phyloP scores from a whole-genome alignment of 169 alveolate species.

The Plasmodium chabaudi region DNA sequence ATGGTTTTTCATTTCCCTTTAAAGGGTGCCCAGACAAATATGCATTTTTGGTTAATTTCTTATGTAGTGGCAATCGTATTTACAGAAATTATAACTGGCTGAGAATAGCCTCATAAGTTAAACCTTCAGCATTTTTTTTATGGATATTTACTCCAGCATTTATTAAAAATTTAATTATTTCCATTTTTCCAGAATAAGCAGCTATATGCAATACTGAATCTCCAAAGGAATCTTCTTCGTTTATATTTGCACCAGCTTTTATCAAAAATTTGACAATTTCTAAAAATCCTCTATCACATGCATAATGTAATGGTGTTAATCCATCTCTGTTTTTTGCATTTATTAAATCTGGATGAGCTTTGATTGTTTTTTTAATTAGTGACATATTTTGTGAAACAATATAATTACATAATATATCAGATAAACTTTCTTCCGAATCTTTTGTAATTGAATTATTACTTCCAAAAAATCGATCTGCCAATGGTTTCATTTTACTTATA shows the following conservation, averaged over 20 bases:
- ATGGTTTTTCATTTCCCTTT: no score
- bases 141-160: constrained; percentile 44
- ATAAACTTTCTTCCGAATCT: neutral
- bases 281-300: constrained; percentile 79
- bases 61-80: no score
- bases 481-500: constrained; percentile 56
- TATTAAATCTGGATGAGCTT: constrained; percentile 25
- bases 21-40: no score
- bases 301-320: constrained; percentile 79
- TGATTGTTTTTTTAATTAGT: constrained; percentile 18
- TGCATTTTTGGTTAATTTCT: no score
- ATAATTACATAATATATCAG: constrained; percentile 33
- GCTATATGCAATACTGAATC: constrained; percentile 54
- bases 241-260: constrained; percentile 70
- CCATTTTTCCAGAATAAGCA: constrained; percentile 37
- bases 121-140: constrained; percentile 45
- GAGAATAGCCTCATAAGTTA: constrained; percentile 16
- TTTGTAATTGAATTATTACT: neutral
- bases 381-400: constrained; percentile 25
- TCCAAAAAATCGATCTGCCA: neutral
- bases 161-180: constrained; percentile 25
- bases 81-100: neutral
- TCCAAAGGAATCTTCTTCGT: constrained; percentile 69
- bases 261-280: constrained; percentile 72
- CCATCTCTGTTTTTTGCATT: constrained; percentile 77